Conservation (phyloP, 495 filamentous ascomycete genomes). For the Penicillium pulvis region DNA sequence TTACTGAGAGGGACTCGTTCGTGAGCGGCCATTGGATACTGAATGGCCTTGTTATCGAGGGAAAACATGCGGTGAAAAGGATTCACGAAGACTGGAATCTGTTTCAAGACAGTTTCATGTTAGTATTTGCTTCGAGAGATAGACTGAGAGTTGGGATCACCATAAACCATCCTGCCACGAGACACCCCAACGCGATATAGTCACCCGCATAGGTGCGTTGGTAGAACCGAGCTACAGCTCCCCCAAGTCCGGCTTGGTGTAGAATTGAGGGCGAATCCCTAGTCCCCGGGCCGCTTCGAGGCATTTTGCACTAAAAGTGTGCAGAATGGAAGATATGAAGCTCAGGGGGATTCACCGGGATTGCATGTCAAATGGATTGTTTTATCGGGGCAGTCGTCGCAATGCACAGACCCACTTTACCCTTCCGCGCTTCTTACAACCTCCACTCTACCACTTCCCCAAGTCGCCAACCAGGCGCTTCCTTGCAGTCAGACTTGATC, state of each 20-base stretch:
- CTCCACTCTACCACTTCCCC: neutral
- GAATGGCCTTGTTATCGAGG: slow-evolving; percentile 79
- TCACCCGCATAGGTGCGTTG: slow-evolving; percentile 82
- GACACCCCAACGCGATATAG: slow-evolving; percentile 74
- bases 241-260: slow-evolving; percentile 34
- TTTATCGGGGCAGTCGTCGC: neutral
- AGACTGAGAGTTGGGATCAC: slow-evolving; percentile 34
- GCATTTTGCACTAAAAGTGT: slow-evolving; percentile 24
- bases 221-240: slow-evolving; percentile 47
- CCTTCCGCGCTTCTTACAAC: slow-evolving; percentile 10
- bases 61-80: slow-evolving; percentile 83
- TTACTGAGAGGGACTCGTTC: slow-evolving; percentile 82
- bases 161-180: slow-evolving; percentile 66
- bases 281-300: slow-evolving; percentile 33
- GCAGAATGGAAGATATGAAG: neutral
- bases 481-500: neutral
- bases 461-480: neutral
- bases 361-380: neutral
- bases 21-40: slow-evolving; percentile 80
- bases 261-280: slow-evolving; percentile 29
- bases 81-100: slow-evolving; percentile 71
- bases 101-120: neutral
- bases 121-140: neutral
- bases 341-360: neutral
- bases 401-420: slow-evolving; percentile 21